A percentile compares a stretch with the other conserved stretches of the same genome.
These are phyloP conservation scores for Moricandia arvensis DNA, from an alignment of 345 rosid species.

Conservation along the genomic window DNA sequence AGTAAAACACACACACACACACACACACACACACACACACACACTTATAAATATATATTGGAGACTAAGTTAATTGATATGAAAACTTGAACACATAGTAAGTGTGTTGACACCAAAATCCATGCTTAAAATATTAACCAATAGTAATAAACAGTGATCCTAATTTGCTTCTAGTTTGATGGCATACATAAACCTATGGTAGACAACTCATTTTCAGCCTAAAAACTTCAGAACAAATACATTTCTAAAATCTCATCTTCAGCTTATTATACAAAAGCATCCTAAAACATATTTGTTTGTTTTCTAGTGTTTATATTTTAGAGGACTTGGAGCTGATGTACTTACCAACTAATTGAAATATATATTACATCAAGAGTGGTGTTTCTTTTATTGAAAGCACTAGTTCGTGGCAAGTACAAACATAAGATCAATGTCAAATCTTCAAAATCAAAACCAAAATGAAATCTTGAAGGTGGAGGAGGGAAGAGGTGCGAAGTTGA, in stretches of 20 bases:
- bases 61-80: too few species aligned
- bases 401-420: constrained; percentile 30
- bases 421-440: constrained; percentile 23
- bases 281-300: not conserved
- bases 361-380: not conserved
- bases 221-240: not conserved
- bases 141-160: not conserved
- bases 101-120: constrained; percentile 4
- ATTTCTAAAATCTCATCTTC: not conserved
- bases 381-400: constrained; percentile 9
- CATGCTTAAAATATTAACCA: not conserved
- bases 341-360: not conserved
- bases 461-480: not conserved
- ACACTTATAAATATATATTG: not conserved
- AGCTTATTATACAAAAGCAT: not conserved
- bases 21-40: too few species aligned
- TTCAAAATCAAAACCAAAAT: constrained; percentile 24
- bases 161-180: too few species aligned
- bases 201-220: too few species aligned
- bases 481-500: constrained; percentile 43
- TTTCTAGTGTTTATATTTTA: not conserved
- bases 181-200: too few species aligned
- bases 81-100: not conserved
- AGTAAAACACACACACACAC: not conserved
- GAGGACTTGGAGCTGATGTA: not conserved